A percentile compares a stretch with the other conserved stretches of the same genome.
Evolutionary conservation across 352 stramenopile species (phyloP).

Genomic region (Aphanomyces cochlioides): DNA sequence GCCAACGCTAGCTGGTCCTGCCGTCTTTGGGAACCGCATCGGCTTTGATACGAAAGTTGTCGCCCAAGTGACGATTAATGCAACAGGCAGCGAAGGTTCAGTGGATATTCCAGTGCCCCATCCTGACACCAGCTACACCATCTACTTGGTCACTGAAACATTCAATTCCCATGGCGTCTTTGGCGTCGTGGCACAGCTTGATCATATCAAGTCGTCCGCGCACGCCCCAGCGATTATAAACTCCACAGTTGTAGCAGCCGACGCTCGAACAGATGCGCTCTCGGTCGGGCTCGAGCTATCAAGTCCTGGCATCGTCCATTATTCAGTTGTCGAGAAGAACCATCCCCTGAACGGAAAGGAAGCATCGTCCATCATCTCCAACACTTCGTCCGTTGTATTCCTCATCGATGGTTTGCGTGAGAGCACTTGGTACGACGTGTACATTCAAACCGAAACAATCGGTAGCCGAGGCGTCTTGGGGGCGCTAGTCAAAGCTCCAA

Average conservation of each 20-base stretch:
- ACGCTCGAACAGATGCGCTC: constrained; percentile 68
- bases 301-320: constrained; percentile 58
- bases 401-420: constrained; percentile 49
- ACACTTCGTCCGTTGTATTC: constrained; percentile 39
- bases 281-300: constrained; percentile 48
- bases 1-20: constrained; percentile 35
- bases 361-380: not conserved
- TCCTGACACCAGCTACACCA: constrained; percentile 56
- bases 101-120: constrained; percentile 53
- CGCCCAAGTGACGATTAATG: constrained; percentile 34
- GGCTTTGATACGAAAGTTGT: constrained; percentile 57
- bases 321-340: constrained; percentile 33
- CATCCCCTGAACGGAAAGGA: constrained; percentile 30
- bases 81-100: constrained; percentile 49
- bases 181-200: constrained; percentile 58
- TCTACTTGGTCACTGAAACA: constrained; percentile 74
- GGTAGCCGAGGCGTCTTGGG: constrained; percentile 64
- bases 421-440: constrained; percentile 65
- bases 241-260: constrained; percentile 43
- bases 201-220: constrained; percentile 50
- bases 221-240: constrained; percentile 41
- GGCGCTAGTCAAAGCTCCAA: not conserved
- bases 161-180: constrained; percentile 62
- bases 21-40: constrained; percentile 58
- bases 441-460: constrained; percentile 70